A percentile compares a stretch with the other conserved stretches of the same genome.
Conservation (phyloP, 257 asterid genomes). For the Osmanthus fragrans region DNA sequence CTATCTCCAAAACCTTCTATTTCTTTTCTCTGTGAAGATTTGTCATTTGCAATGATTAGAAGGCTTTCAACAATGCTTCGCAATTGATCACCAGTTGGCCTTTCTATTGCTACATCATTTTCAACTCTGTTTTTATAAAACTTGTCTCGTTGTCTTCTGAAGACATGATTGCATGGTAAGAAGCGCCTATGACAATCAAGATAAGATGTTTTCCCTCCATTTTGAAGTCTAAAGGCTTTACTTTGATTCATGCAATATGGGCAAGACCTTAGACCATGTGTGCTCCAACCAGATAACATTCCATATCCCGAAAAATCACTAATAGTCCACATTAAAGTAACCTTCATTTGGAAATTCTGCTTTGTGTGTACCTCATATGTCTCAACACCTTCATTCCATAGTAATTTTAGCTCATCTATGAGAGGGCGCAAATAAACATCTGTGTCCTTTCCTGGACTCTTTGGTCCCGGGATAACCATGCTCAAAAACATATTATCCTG, state of each 20-base stretch:
- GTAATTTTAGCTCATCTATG: background rate
- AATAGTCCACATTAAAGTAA: background rate
- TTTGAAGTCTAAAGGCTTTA: background rate
- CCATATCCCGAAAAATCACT: conserved; percentile 6
- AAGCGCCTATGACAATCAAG: background rate
- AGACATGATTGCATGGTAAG: background rate
- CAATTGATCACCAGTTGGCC: background rate
- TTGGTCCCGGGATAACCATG: background rate
- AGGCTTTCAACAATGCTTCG: background rate
- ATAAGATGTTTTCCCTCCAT: background rate
- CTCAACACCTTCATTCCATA: background rate
- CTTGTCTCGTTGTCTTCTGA: background rate
- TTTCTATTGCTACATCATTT: background rate
- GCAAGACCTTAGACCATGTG: background rate
- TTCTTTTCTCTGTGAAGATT: background rate
- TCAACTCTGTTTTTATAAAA: background rate
- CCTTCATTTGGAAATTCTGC: background rate
- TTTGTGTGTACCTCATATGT: background rate
- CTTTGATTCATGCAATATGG: background rate
- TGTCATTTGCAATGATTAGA: background rate
- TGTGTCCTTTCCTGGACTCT: background rate
- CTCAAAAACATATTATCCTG: background rate
- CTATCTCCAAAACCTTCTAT: background rate
- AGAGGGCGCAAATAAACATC: background rate
- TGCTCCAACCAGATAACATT: background rate